Evolutionary conservation across 768 basidiomycete species (phyloP), one percentile per base, ranked within the genome.

Genomic region (Phylloporus arenicola): DNA sequence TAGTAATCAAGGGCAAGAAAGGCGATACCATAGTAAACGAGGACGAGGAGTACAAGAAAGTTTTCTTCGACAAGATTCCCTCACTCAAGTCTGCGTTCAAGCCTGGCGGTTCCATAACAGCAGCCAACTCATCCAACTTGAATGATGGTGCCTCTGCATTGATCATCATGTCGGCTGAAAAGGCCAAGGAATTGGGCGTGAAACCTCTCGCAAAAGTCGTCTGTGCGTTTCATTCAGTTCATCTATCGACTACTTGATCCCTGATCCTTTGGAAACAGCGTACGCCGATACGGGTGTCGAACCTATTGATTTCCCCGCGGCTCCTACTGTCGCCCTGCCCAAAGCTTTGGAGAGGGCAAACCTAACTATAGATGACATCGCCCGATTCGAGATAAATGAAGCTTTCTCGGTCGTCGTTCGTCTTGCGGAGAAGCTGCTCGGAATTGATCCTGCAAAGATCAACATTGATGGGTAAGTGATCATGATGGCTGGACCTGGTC

Each of bases 41-140:
- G 74, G 96, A 99, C 63, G 96, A 99, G 70, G 96, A 98, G 64
- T 97, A 92, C 79, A 98, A 94, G 77, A 88, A 92, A 59, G 83
- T 99, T 57, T 82, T 95, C 62, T 93, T 83, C 64, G 94, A 96
- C 56, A 99, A 99, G 70, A 80, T 98, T 56, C 90, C 93, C 30
- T 74, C 82, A 6, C 79, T 99, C 54, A 82, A 81, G 57, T 92
- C 94, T 45, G 87, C 87, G 30, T 99, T 99, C 82, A 85, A 87
- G 72, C 77, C 84, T 55, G 88, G 83, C 51, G 93, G 93, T 44
- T 81, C 77, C 47, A 92, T 99, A 72, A 99, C 96, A 17, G 87
- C 96, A 51, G 96, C 96, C 56, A 99, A 99, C 74, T 92, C 96
- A 6, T 94, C 91, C 16, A 88, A 81, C 54, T 69, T 99, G 61